phyloP scores from a whole-genome alignment of 1,284 basidiomycete genomes.

The Melanopsichium pennsylvanicum region DNA sequence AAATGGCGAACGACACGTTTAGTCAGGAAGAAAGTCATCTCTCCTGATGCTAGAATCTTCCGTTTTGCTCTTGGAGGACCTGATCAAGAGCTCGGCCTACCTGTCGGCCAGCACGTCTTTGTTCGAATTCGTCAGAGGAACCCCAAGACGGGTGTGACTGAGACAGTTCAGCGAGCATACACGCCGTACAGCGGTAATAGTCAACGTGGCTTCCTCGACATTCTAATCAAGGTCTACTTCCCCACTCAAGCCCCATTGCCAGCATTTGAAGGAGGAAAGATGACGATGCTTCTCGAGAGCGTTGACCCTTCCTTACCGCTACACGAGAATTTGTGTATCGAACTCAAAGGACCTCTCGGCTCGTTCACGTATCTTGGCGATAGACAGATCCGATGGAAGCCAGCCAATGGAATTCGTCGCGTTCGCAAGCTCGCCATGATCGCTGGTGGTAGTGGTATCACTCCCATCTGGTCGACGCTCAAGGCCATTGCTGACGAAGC shows the following conservation, averaged over 20 bases:
- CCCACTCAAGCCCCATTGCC: constrained; percentile 59
- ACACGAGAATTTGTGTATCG: constrained; percentile 58
- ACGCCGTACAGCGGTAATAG: constrained; percentile 71
- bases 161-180: constrained; percentile 73
- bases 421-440: constrained; percentile 72
- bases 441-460: constrained; percentile 74
- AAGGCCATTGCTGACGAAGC: constrained; percentile 69
- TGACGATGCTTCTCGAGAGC: constrained; percentile 71
- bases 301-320: constrained; percentile 64
- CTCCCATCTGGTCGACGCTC: constrained; percentile 68
- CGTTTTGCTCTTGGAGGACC: constrained; percentile 70
- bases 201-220: constrained; percentile 70
- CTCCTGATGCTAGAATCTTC: constrained; percentile 71
- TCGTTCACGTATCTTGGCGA: constrained; percentile 72
- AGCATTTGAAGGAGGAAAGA: constrained; percentile 70
- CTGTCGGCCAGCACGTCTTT: constrained; percentile 74
- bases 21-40: constrained; percentile 68
- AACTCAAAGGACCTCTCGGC: constrained; percentile 75
- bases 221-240: constrained; percentile 72
- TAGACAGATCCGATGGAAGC: constrained; percentile 68
- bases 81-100: constrained; percentile 72
- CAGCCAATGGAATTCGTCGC: constrained; percentile 60
- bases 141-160: constrained; percentile 67
- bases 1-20: constrained; percentile 71
- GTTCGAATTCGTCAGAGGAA: constrained; percentile 40